A percentile compares a stretch with the other conserved stretches of the same genome.
These are phyloP conservation scores for Adansonia digitata DNA, from an alignment of 345 rosid genomes.

Conservation along the genomic window DNA sequence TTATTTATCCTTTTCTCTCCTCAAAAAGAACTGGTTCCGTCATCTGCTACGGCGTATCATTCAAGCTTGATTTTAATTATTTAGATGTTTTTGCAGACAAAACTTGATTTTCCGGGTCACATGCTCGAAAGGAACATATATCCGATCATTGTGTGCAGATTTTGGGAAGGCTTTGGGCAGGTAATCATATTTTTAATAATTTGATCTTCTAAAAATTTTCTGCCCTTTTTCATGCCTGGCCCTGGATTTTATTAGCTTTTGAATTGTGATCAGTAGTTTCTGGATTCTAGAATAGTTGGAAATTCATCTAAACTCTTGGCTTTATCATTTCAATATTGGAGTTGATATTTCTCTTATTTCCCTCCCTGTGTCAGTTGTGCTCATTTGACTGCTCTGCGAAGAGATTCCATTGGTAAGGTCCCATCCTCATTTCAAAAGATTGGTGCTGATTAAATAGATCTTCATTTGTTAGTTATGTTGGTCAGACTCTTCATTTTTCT, in stretches of 20 bases:
- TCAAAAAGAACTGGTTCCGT: background rate
- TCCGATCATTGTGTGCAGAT: constrained; percentile 93
- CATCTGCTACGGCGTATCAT: background rate
- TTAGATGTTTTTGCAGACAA: constrained; percentile 53
- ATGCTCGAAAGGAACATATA: constrained; percentile 91
- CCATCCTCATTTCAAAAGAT: constrained; percentile 6
- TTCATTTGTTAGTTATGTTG: background rate
- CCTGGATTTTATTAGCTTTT: background rate
- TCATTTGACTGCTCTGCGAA: constrained; percentile 85
- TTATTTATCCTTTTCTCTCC: background rate
- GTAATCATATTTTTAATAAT: constrained; percentile 26
- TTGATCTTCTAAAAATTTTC: background rate
- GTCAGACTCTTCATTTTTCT: too few species aligned
- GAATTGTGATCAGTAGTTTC: background rate
- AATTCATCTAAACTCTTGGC: background rate
- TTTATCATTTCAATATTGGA: background rate
- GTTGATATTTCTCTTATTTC: background rate
- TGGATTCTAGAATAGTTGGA: background rate
- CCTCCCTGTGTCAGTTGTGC: constrained; percentile 63
- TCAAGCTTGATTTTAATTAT: background rate
- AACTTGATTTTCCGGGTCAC: constrained; percentile 76
- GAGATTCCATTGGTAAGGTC: constrained; percentile 86
- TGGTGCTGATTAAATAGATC: background rate
- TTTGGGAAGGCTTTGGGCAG: constrained; percentile 89
- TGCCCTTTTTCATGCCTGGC: background rate